These are phyloP conservation scores for Cladosporium velox DNA, from an alignment of 2,329 filamentous ascomycete genomes.

Conservation along the genomic window DNA sequence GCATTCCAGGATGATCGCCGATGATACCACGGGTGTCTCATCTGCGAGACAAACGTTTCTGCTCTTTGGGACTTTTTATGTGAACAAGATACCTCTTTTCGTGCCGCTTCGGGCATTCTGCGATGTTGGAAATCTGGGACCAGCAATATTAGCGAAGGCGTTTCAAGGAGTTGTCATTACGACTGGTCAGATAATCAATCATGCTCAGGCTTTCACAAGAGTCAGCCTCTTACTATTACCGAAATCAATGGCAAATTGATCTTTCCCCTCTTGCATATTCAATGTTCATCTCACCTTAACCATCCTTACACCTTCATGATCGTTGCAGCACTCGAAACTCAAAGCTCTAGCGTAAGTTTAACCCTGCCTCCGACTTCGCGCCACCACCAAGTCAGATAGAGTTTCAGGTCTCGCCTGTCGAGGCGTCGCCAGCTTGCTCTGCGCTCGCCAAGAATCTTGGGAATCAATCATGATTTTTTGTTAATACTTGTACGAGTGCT, in stretches of 20 bases:
- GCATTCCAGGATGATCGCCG: constrained; percentile 9
- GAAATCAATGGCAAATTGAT: neutral
- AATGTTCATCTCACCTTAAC: neutral
- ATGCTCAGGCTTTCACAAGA: neutral
- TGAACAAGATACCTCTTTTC: constrained; percentile 21
- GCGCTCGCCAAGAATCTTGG: neutral
- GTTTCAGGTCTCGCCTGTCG: neutral
- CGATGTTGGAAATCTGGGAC: neutral
- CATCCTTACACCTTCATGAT: neutral
- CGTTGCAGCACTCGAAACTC: neutral
- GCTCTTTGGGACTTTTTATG: neutral
- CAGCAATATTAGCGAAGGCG: constrained; percentile 8
- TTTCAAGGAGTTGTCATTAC: neutral
- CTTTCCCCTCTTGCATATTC: neutral
- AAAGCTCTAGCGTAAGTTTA: neutral
- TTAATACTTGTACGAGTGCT: neutral
- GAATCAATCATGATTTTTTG: neutral
- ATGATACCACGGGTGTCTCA: constrained; percentile 17
- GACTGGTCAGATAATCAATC: neutral
- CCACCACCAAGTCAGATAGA: neutral
- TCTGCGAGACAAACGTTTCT: neutral
- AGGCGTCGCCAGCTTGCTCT: neutral
- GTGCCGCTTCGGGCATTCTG: constrained; percentile 5
- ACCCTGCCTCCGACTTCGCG: constrained; percentile 1
- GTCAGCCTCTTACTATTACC: neutral